phyloP scores from a whole-genome alignment of 768 basidiomycete species.

The Chalciporus chontae region DNA sequence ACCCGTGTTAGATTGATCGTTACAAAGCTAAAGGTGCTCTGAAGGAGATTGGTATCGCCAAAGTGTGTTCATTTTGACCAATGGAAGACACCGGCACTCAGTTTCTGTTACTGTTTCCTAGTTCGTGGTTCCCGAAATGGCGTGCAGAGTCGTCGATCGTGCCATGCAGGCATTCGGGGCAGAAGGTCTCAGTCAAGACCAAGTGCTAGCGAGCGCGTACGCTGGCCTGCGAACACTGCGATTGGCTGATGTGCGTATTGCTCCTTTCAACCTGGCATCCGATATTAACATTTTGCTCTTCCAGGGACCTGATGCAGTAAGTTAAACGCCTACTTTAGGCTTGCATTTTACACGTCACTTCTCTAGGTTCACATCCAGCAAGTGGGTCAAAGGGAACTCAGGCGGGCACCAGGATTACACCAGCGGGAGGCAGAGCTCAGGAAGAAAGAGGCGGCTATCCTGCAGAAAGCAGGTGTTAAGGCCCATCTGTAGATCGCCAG shows the following conservation, averaged over 20 bases:
- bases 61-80: constrained; percentile 46
- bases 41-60: constrained; percentile 97
- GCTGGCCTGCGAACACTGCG: constrained; percentile 84
- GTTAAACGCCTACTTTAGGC: constrained; percentile 18
- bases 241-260: constrained; percentile 68
- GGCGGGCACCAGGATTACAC: constrained; percentile 61
- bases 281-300: constrained; percentile 7
- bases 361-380: constrained; percentile 90
- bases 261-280: neutral
- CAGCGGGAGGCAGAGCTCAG: constrained; percentile 52
- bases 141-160: constrained; percentile 84
- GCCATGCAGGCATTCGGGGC: constrained; percentile 95
- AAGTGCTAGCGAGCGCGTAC: constrained; percentile 72
- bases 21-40: constrained; percentile 89
- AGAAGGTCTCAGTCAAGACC: constrained; percentile 93
- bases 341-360: neutral
- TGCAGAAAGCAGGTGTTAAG: constrained; percentile 60
- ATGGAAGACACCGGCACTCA: neutral
- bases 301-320: constrained; percentile 77
- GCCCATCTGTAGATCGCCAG: constrained; percentile 42
- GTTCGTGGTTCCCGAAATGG: constrained; percentile 95
- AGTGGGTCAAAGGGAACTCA: constrained; percentile 86
- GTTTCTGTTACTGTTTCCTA: constrained; percentile 28
- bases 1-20: constrained; percentile 72
- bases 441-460: constrained; percentile 57